Percentiles rank a stretch among this genome's conserved stretches.
Evolutionary conservation across 805 yeast species (phyloP).

Genomic region (Candida easanensis): DNA sequence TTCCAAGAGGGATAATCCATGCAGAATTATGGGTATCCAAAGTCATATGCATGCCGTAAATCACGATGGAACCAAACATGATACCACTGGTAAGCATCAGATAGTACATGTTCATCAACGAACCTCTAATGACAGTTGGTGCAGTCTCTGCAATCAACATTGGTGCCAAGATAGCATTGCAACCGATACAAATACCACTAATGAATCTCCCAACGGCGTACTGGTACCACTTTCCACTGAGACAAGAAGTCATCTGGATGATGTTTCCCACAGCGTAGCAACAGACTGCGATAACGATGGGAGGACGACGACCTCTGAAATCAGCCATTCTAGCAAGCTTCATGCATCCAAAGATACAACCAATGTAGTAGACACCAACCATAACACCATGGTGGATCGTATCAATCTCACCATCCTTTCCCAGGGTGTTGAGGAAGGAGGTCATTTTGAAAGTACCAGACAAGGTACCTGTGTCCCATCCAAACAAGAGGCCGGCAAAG

Average conservation of each 20-base stretch:
- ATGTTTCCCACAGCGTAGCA: constrained; percentile 58
- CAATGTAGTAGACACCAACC: constrained; percentile 58
- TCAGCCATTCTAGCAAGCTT: constrained; percentile 58
- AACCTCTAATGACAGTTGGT: constrained; percentile 64
- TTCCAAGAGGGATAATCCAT: constrained; percentile 67
- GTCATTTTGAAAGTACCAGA: constrained; percentile 61
- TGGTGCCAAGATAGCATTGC: constrained; percentile 69
- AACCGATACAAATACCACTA: constrained; percentile 74
- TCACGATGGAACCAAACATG: constrained; percentile 61
- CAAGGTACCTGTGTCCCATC: constrained; percentile 75
- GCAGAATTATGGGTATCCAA: constrained; percentile 41
- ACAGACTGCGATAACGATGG: constrained; percentile 50
- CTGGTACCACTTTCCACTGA: constrained; percentile 53
- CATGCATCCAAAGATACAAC: constrained; percentile 70
- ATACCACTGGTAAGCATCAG: constrained; percentile 64
- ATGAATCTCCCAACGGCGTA: constrained; percentile 61
- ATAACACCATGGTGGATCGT: constrained; percentile 38
- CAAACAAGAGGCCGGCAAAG: constrained; percentile 70
- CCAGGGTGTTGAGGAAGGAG: background rate
- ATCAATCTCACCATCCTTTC: constrained; percentile 43
- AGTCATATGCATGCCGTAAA: constrained; percentile 47
- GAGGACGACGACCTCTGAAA: constrained; percentile 56
- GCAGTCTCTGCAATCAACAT: constrained; percentile 66
- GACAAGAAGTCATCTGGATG: constrained; percentile 52
- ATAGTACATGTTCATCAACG: constrained; percentile 63